phyloP scores from a whole-genome alignment of 192 early-diverging fungal species.

The Obelidium mucronatum region DNA sequence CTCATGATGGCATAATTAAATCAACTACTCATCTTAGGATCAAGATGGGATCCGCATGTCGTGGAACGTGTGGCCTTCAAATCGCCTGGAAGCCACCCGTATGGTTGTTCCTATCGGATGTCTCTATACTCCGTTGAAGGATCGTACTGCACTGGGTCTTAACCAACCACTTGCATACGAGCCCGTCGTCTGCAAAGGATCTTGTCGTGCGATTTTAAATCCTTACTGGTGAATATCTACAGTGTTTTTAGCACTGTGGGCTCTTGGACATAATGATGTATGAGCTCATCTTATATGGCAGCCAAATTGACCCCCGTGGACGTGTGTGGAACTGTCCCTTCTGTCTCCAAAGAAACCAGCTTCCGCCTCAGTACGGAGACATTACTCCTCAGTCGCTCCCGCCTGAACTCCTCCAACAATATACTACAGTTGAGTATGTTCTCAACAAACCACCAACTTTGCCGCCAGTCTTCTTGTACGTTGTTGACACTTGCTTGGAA shows the following conservation, averaged over 20 bases:
- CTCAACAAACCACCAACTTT: constrained; percentile 79
- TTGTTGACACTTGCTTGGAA: constrained; percentile 96
- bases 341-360: constrained; percentile 94
- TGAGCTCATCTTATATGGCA: constrained; percentile 32
- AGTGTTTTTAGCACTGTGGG: not conserved
- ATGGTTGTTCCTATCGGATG: constrained; percentile 93
- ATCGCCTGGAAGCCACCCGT: constrained; percentile 91
- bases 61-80: constrained; percentile 97
- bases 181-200: constrained; percentile 96
- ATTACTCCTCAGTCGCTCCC: constrained; percentile 92
- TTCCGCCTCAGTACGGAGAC: constrained; percentile 97
- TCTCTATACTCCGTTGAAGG: constrained; percentile 95
- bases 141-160: constrained; percentile 56
- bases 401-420: constrained; percentile 88
- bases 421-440: constrained; percentile 97
- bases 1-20: too few species aligned
- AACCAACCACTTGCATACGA: constrained; percentile 88
- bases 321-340: constrained; percentile 99
- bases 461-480: constrained; percentile 95
- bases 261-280: not conserved
- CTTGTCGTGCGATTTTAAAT: constrained; percentile 95
- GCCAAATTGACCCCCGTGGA: constrained; percentile 94
- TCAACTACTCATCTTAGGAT: constrained; percentile 73
- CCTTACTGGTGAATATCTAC: constrained; percentile 85
- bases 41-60: constrained; percentile 94